phyloP scores from a whole-genome alignment of 352 stramenopile species.

The Globisporangium irregulare region DNA sequence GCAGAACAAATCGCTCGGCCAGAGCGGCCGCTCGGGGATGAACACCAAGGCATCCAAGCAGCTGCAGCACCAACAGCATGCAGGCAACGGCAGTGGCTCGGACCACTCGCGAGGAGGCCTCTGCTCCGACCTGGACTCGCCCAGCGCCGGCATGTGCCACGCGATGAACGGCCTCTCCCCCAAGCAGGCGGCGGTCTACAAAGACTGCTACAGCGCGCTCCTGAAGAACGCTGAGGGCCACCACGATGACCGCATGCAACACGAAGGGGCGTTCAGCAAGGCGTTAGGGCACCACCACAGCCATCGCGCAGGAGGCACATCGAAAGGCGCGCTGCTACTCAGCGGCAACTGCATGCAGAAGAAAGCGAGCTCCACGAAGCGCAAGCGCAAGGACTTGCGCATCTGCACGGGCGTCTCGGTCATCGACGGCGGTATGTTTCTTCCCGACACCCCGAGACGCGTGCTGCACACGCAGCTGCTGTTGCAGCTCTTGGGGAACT shows the following conservation, averaged over 20 bases:
- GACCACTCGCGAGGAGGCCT: slow-evolving; percentile 7
- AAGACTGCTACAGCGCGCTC: slow-evolving; percentile 73
- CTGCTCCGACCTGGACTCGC: slow-evolving; percentile 12
- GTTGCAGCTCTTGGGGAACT: slow-evolving; percentile 65
- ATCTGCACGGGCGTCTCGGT: slow-evolving; percentile 57
- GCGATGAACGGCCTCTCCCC: slow-evolving; percentile 47
- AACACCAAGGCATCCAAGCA: slow-evolving; percentile 34
- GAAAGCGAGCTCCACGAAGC: slow-evolving; percentile 59
- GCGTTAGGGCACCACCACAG: slow-evolving; percentile 5
- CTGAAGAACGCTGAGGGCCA: slow-evolving; percentile 52
- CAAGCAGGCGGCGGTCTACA: slow-evolving; percentile 65
- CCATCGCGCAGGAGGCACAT: slow-evolving; percentile 1
- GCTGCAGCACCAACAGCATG: slow-evolving; percentile 16
- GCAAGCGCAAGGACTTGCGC: slow-evolving; percentile 82
- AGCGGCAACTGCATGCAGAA: slow-evolving; percentile 24
- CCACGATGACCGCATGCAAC: slow-evolving; percentile 9
- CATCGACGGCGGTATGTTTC: slow-evolving; percentile 60
- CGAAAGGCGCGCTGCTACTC: slow-evolving; percentile 6
- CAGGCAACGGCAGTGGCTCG: slow-evolving; percentile 10
- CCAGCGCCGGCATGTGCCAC: slow-evolving; percentile 19
- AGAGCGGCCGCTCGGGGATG: slow-evolving; percentile 19
- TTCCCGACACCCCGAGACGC: slow-evolving; percentile 70
- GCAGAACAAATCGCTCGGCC: slow-evolving; percentile 66
- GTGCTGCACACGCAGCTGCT: slow-evolving; percentile 79
- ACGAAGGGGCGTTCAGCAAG: slow-evolving; percentile 15